A percentile compares a stretch with the other conserved stretches of the same genome.
Evolutionary conservation across 1,284 basidiomycete species (phyloP).

Genomic region (Ceratobasidium theobromae): DNA sequence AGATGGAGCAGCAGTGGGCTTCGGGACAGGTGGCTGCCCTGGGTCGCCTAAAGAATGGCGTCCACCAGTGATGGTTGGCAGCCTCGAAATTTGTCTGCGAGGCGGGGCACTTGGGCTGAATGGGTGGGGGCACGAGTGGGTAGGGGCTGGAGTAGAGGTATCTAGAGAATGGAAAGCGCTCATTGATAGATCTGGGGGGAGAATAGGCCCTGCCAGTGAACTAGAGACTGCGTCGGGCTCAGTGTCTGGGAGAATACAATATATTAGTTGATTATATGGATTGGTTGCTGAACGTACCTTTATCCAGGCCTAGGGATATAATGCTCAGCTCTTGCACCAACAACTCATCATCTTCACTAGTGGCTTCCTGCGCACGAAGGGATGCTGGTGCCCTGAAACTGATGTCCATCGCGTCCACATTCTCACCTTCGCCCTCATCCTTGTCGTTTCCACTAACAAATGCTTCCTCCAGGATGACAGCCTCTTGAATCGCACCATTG

Average conservation of each 20-base stretch:
- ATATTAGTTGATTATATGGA: background rate
- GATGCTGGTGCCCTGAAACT: background rate
- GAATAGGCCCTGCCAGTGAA: background rate
- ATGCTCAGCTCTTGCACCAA: background rate
- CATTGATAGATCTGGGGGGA: background rate
- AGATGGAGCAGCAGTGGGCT: no score
- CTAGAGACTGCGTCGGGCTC: background rate
- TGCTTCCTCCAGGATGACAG: background rate
- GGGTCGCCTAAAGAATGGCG: no score
- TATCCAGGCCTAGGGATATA: background rate
- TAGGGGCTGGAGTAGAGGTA: background rate
- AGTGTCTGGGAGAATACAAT: background rate
- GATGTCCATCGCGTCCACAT: background rate
- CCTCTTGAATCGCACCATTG: background rate
- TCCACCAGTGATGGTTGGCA: no score
- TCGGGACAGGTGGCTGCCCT: no score
- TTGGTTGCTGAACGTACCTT: background rate
- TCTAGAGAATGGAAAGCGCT: background rate
- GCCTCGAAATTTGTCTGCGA: background rate
- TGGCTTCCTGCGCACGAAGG: background rate
- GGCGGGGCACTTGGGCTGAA: background rate
- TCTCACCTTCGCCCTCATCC: background rate
- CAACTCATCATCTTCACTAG: background rate
- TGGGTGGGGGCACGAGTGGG: background rate
- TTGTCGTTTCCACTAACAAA: background rate